Conservation (phyloP, 495 filamentous ascomycete species). For the Penicillium odoratum region DNA sequence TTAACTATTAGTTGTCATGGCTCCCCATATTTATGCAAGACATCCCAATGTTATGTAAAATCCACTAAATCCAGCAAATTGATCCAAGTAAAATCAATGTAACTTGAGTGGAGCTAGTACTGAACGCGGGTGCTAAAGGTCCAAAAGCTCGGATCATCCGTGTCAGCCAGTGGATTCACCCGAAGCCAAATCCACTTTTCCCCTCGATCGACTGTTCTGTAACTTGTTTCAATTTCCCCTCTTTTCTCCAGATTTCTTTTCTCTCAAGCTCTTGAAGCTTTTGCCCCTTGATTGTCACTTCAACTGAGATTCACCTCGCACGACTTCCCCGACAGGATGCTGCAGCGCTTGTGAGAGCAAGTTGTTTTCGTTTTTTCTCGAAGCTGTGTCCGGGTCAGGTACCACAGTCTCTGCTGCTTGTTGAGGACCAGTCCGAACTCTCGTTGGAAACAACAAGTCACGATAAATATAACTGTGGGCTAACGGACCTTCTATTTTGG, state of each 20-base stretch:
- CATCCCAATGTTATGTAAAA: neutral
- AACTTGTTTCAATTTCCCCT: neutral
- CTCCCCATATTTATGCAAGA: neutral
- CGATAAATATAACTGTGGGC: conserved; percentile 17
- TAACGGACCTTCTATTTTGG: conserved; percentile 7
- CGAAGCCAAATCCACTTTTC: neutral
- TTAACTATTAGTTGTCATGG: neutral
- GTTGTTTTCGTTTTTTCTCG: conserved; percentile 22
- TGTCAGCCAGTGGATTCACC: conserved; percentile 7
- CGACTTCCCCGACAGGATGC: conserved; percentile 11
- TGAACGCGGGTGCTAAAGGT: conserved; percentile 1
- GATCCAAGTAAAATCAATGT: no score
- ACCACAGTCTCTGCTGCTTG: conserved; percentile 19
- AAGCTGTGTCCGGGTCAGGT: conserved; percentile 29
- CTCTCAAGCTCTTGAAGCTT: neutral
- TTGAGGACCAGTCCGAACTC: conserved; percentile 19
- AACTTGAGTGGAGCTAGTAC: neutral
- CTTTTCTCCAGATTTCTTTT: neutral
- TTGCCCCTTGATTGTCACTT: conserved; percentile 12
- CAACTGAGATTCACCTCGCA: conserved; percentile 14
- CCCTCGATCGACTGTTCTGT: neutral
- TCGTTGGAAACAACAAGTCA: conserved; percentile 4
- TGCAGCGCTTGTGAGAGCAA: conserved; percentile 23
- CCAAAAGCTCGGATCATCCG: conserved; percentile 13
- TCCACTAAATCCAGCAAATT: neutral